Conservation (phyloP, 1,284 basidiomycete species). For the Golubevia sp. region DNA sequence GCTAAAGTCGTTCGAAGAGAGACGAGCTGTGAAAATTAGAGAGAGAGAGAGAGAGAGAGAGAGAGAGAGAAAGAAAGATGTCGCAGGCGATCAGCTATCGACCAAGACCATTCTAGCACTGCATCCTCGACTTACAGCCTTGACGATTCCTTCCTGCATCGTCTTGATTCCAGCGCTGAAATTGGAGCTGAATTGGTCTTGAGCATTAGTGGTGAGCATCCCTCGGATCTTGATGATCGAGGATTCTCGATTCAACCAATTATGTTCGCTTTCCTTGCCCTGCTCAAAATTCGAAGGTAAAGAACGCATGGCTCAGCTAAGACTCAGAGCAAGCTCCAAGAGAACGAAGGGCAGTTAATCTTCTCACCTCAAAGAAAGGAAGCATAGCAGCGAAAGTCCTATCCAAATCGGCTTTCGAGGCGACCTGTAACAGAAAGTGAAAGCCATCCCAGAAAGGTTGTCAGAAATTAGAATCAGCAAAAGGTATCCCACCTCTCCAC, state of each 20-base stretch:
- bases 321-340: no score
- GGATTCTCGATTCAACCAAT: constrained; percentile 54
- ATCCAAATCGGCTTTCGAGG: constrained; percentile 43
- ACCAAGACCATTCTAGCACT: no score
- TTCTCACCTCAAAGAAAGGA: constrained; percentile 37
- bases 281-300: background rate
- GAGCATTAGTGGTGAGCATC: constrained; percentile 34
- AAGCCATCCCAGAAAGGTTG: constrained; percentile 18
- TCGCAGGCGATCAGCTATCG: background rate
- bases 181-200: constrained; percentile 24
- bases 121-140: constrained; percentile 20
- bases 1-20: constrained; percentile 52
- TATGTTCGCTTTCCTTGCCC: constrained; percentile 54
- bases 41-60: no score
- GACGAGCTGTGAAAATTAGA: constrained; percentile 68
- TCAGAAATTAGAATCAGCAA: no score
- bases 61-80: background rate
- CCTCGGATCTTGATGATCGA: constrained; percentile 50
- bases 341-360: no score
- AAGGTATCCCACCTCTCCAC: no score
- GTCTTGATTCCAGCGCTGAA: constrained; percentile 30
- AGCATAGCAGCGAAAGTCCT: constrained; percentile 27
- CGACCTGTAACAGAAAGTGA: constrained; percentile 34
- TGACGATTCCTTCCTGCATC: constrained; percentile 45
- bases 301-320: no score